Evolutionary conservation across 2,329 filamentous ascomycete genomes (phyloP).

Genomic region (Pseudocercospora crystallina): DNA sequence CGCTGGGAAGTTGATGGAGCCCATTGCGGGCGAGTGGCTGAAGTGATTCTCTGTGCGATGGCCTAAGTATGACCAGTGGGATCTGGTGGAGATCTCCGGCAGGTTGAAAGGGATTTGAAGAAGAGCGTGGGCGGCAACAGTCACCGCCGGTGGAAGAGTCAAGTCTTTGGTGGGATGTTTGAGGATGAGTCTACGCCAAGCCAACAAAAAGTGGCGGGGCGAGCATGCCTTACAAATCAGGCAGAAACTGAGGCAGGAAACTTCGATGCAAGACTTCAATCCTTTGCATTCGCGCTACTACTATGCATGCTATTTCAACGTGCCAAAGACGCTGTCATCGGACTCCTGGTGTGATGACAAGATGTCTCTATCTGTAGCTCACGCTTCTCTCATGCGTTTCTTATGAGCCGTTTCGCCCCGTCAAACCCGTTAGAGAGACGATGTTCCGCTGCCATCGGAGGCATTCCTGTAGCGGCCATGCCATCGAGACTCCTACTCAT

Average conservation of each 20-base stretch:
- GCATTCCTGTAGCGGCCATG: not conserved
- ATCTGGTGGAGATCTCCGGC: no score
- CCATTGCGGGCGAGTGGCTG: slow-evolving; percentile 37
- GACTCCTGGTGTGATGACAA: no score
- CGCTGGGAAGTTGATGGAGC: slow-evolving; percentile 75
- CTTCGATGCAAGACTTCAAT: no score
- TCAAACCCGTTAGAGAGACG: not conserved
- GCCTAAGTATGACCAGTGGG: not conserved
- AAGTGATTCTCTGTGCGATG: slow-evolving; percentile 2
- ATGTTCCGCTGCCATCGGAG: not conserved
- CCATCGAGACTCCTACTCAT: not conserved
- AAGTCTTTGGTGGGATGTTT: not conserved
- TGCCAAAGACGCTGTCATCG: no score
- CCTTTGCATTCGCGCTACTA: no score
- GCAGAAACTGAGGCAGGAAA: no score
- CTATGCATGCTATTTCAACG: no score
- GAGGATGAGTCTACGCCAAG: not conserved
- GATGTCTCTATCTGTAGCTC: not conserved
- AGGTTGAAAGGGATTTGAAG: not conserved
- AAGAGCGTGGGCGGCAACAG: not conserved
- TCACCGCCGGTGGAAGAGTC: not conserved
- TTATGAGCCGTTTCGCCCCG: not conserved
- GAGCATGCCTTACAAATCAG: not conserved
- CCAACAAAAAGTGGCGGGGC: slow-evolving; percentile 5
- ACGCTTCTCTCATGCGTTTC: not conserved